phyloP scores from a whole-genome alignment of 108 stramenopile genomes.

The Skeletonema potamos region DNA sequence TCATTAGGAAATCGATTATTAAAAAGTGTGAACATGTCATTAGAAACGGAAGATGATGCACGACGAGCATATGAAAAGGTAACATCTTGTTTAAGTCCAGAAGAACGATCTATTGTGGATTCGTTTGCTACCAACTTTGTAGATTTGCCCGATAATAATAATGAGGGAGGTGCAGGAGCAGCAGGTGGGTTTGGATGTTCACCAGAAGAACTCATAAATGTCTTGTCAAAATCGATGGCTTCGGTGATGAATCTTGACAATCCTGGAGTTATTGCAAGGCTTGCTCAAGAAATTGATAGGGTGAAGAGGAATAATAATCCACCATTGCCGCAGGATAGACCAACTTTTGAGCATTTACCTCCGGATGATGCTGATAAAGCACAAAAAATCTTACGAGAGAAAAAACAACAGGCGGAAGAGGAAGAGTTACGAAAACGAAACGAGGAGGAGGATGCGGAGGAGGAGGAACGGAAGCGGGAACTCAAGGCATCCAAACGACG shows the following conservation, averaged over 20 bases:
- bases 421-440: constrained; percentile 3
- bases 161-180: not conserved
- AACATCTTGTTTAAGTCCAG: not conserved
- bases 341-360: not conserved
- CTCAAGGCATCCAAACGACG: constrained; percentile 61
- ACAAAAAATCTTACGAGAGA: not conserved
- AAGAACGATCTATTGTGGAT: not conserved
- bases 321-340: not conserved
- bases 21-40: not conserved
- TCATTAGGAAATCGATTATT: not conserved
- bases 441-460: constrained; percentile 57
- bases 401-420: not conserved
- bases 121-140: not conserved
- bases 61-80: not conserved
- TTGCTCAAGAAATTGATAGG: not conserved
- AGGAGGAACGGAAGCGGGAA: constrained; percentile 52
- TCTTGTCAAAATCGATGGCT: not conserved
- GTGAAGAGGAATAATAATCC: not conserved
- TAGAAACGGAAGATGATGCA: not conserved
- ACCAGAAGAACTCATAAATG: not conserved
- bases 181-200: not conserved
- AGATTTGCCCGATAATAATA: not conserved
- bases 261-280: not conserved
- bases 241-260: not conserved
- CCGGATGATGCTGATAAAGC: not conserved